A percentile compares a stretch with the other conserved stretches of the same genome.
Evolutionary conservation across 1,139 yeast species (phyloP).

Genomic region (Candida sojae): DNA sequence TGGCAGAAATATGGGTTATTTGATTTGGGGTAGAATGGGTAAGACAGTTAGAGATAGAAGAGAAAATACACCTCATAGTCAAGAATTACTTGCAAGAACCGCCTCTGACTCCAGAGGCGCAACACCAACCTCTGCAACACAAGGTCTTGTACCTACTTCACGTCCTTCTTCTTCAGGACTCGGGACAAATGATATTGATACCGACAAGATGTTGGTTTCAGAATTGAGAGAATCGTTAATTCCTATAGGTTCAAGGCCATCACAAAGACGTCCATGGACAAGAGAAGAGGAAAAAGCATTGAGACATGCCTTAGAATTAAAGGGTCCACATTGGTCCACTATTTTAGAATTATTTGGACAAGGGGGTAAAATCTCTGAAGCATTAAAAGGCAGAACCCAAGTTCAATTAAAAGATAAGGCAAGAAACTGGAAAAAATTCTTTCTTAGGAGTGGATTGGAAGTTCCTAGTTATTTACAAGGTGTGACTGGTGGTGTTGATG

Average conservation of each 20-base stretch:
- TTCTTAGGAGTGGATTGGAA: constrained; percentile 66
- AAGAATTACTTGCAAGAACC: constrained; percentile 18
- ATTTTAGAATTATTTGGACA: constrained; percentile 87
- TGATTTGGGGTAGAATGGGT: constrained; percentile 69
- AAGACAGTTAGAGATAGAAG: constrained; percentile 23
- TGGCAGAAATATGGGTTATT: constrained; percentile 68
- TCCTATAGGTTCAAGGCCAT: constrained; percentile 32
- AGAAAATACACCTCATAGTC: constrained; percentile 26
- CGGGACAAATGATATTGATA: constrained; percentile 16
- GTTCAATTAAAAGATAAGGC: constrained; percentile 95
- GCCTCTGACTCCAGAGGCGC: neutral
- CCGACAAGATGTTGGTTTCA: constrained; percentile 42
- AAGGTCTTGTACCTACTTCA: constrained; percentile 1
- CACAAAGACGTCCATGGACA: constrained; percentile 76
- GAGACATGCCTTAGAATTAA: constrained; percentile 73
- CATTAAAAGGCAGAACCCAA: constrained; percentile 81
- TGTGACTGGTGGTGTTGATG: constrained; percentile 84
- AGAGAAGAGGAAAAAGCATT: constrained; percentile 86
- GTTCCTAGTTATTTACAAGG: constrained; percentile 77
- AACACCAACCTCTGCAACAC: neutral
- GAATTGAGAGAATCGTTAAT: constrained; percentile 51
- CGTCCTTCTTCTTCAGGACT: constrained; percentile 1
- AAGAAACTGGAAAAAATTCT: constrained; percentile 88
- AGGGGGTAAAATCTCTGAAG: constrained; percentile 85
- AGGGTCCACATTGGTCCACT: constrained; percentile 93